A percentile compares a stretch with the other conserved stretches of the same genome.
Evolutionary conservation across 176 grass and related monocot species (phyloP).

Genomic region (Carex kokanica): DNA sequence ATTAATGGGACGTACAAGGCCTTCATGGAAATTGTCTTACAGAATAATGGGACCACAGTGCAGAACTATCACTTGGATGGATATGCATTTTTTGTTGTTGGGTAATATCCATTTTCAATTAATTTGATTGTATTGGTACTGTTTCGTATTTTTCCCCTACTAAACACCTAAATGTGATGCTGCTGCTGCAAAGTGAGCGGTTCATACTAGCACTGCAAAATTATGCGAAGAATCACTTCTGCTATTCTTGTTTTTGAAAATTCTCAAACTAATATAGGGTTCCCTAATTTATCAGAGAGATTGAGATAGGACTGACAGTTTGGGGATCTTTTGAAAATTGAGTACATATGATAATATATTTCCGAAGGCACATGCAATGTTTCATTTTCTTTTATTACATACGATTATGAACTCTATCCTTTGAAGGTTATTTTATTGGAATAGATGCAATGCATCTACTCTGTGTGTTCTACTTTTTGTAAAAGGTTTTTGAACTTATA

Average conservation of each 20-base stretch:
- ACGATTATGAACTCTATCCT: neutral
- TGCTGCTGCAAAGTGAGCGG: neutral
- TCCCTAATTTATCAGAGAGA: neutral
- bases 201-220: neutral
- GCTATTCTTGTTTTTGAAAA: neutral
- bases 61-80: slow-evolving; percentile 97
- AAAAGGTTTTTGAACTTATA: slow-evolving; percentile 25
- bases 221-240: neutral
- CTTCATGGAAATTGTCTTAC: slow-evolving; percentile 96
- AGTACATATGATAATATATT: neutral
- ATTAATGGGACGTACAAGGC: slow-evolving; percentile 94
- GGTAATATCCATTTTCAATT: slow-evolving; percentile 39
- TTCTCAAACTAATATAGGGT: neutral
- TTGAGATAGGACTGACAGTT: neutral
- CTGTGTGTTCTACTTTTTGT: neutral
- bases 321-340: neutral
- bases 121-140: neutral
- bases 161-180: neutral
- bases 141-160: neutral
- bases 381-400: neutral
- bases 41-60: slow-evolving; percentile 69
- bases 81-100: slow-evolving; percentile 92
- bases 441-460: neutral
- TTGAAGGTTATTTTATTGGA: neutral
- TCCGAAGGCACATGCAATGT: neutral